phyloP scores from a whole-genome alignment of 306 rosid genomes.

The Quercus berberidifolia region DNA sequence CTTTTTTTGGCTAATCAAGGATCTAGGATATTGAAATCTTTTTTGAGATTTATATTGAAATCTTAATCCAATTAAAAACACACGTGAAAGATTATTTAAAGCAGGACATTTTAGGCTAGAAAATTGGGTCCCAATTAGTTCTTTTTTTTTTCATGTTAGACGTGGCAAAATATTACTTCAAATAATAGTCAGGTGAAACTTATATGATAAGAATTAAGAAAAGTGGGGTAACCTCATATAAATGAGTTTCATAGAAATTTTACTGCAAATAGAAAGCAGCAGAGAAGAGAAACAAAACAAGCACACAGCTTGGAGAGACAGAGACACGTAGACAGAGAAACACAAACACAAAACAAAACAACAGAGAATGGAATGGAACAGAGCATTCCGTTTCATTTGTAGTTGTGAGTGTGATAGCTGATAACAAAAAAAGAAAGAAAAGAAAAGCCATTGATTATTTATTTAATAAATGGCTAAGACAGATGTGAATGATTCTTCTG shows the following conservation, averaged over 20 bases:
- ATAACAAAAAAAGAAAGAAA: not conserved
- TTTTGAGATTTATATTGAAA: too few relatives aligned
- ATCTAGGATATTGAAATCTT: too few relatives aligned
- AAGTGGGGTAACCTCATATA: slow-evolving; percentile 9
- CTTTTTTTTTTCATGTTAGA: not conserved
- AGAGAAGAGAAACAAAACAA: not conserved
- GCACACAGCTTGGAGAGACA: not conserved
- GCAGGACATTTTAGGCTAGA: not conserved
- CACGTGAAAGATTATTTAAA: not conserved
- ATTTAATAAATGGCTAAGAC: slow-evolving; percentile 62
- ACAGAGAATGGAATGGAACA: slow-evolving; percentile 11
- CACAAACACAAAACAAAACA: too few relatives aligned
- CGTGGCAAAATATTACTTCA: not conserved
- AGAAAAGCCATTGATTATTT: not conserved
- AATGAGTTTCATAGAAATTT: slow-evolving; percentile 4
- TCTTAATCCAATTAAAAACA: not conserved
- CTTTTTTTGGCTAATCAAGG: too few relatives aligned
- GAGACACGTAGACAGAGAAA: not conserved
- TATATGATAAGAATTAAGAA: not conserved
- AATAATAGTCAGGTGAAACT: not conserved
- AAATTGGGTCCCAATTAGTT: not conserved
- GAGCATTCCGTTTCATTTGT: slow-evolving; percentile 22
- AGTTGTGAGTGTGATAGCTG: slow-evolving; percentile 6
- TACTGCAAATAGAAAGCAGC: slow-evolving; percentile 12
- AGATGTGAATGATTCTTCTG: slow-evolving; percentile 52